Evolutionary conservation across 1,284 basidiomycete genomes (phyloP), one percentile per base, ranked within the genome.

Genomic region (Tetrapyrgos nigripes): DNA sequence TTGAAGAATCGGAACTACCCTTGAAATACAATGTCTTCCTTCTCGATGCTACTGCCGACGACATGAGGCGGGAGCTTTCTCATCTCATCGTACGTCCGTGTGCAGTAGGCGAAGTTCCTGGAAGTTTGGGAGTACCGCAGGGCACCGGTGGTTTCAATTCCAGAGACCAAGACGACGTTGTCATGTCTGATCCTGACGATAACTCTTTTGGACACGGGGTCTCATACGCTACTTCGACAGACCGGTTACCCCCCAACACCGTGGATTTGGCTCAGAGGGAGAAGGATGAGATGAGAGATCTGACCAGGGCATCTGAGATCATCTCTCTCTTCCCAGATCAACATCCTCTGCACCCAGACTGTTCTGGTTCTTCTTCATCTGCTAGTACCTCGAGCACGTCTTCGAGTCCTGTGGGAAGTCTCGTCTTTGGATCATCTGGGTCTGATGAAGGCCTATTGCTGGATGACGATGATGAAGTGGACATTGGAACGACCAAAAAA

Each of bases 11-110:
- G 11, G 67, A 71, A 4, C 73, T 73, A 21, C 82, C 89, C 4
- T 72, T 93, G 44, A 71, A 81, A 55, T 98, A 97, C 76, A 93
- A 94, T 64, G 94, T 97, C 55, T 97, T 91, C 72, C 83, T 97
- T 14, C 82, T 97, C 17, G 85, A 89, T 49, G 90, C 91, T 17
- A 72, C 74, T 17, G 76, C 78, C 27, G 75, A 78, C 53, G 85
- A 81, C 60, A 77, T 87, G 69, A 70, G 73, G 50, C 66, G 67
- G 47, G 74, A 75, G 13, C 68, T 86, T 31, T 76, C 80, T 31
- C 80, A 86, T 68, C 75, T 87, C 46, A 76, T 87, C 67, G 76
- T 82, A 71, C 73, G 75, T 29, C 66, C 75, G 21, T 76, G 75
- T 62, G 68, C 68, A 10, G 68, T 64, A 28, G 75, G 74, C 40